These are phyloP conservation scores for Bombardia bombarda DNA, from an alignment of 495 filamentous ascomycete genomes.

Conservation along the genomic window DNA sequence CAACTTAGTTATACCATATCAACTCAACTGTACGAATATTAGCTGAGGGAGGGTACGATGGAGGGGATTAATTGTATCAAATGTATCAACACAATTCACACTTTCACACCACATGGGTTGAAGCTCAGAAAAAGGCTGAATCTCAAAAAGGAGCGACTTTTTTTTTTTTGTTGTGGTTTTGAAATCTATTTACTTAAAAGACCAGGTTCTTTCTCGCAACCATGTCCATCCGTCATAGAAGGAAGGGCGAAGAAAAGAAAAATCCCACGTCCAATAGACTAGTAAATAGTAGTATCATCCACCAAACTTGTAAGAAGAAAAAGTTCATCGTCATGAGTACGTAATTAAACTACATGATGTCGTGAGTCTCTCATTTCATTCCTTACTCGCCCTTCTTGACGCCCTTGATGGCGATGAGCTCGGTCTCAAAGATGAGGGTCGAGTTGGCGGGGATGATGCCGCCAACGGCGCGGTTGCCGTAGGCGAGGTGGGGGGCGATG, in stretches of 20 bases:
- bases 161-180: not conserved
- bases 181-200: too few relatives aligned
- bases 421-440: conserved; percentile 66
- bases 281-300: too few relatives aligned
- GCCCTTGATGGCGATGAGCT: conserved; percentile 69
- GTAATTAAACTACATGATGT: too few relatives aligned
- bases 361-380: too few relatives aligned
- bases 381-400: conserved; percentile 31
- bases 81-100: not conserved
- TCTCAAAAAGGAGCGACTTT: not conserved
- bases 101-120: not conserved
- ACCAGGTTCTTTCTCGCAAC: too few relatives aligned
- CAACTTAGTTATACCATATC: too few relatives aligned
- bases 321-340: too few relatives aligned
- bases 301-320: too few relatives aligned
- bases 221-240: too few relatives aligned
- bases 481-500: conserved; percentile 68
- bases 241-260: too few relatives aligned
- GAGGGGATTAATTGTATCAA: not conserved
- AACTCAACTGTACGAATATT: not conserved
- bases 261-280: too few relatives aligned
- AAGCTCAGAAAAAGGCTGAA: not conserved
- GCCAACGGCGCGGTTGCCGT: conserved; percentile 59
- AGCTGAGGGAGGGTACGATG: not conserved
- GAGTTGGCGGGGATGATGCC: conserved; percentile 43